Percentiles rank a stretch among this genome's conserved stretches.
Conservation (phyloP, 352 stramenopile species). For the Halophytophthora batemanensis region DNA sequence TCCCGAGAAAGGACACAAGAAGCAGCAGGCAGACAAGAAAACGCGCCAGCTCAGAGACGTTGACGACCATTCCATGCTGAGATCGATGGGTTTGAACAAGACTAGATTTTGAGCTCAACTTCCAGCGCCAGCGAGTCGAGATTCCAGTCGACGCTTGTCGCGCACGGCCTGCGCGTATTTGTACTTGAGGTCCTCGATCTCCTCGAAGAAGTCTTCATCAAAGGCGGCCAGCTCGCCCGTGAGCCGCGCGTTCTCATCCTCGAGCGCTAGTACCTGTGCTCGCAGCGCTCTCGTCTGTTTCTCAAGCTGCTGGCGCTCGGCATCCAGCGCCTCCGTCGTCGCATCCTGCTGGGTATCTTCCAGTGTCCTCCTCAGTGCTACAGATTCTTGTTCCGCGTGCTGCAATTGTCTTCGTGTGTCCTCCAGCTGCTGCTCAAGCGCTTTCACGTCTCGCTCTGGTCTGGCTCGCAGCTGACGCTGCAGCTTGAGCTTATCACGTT, state of each 20-base stretch:
- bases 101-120: too few relatives aligned
- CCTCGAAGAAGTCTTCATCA: conserved; percentile 94
- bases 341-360: background rate
- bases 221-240: conserved; percentile 87
- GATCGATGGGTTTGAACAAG: too few relatives aligned
- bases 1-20: too few relatives aligned
- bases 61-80: too few relatives aligned
- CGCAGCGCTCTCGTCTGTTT: conserved; percentile 38
- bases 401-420: conserved; percentile 23
- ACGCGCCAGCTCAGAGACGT: too few relatives aligned
- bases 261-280: conserved; percentile 35
- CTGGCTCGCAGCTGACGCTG: conserved; percentile 42
- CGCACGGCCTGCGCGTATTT: conserved; percentile 88
- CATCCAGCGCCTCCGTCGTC: conserved; percentile 2
- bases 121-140: conserved; percentile 14
- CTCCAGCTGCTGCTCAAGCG: conserved; percentile 19
- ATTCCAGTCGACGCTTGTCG: conserved; percentile 69
- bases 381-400: conserved; percentile 14
- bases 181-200: conserved; percentile 96
- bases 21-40: too few relatives aligned
- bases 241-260: conserved; percentile 72
- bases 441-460: conserved; percentile 11
- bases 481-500: conserved; percentile 49
- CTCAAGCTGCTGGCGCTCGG: conserved; percentile 8
- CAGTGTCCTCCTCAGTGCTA: conserved; percentile 14